Evolutionary conservation across 2,329 filamentous ascomycete species (phyloP).

Genomic region (Juglanconis oblonga): DNA sequence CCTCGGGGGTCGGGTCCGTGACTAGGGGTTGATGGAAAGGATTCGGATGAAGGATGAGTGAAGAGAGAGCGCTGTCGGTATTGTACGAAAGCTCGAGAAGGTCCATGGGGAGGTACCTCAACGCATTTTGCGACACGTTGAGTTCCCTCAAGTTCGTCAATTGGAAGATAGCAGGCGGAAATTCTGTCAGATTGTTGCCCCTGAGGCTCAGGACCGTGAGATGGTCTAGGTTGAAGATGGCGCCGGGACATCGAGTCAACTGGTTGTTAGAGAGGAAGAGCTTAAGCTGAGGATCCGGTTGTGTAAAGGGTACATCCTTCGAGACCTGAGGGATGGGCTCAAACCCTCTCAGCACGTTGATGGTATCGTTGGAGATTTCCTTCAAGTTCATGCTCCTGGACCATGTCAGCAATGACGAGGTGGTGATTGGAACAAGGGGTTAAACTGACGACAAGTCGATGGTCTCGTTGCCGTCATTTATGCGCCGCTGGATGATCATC

Average conservation of each 20-base stretch:
- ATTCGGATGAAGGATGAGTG: constrained; percentile 61
- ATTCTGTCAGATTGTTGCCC: constrained; percentile 57
- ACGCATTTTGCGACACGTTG: constrained; percentile 63
- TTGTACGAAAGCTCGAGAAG: constrained; percentile 53
- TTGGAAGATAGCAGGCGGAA: constrained; percentile 58
- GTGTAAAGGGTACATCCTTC: constrained; percentile 57
- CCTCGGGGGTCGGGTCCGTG: constrained; percentile 6
- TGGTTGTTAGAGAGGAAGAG: constrained; percentile 61
- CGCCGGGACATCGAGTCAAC: constrained; percentile 53
- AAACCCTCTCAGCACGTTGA: constrained; percentile 56
- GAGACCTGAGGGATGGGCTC: constrained; percentile 51
- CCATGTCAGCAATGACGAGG: neutral
- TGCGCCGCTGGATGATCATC: constrained; percentile 45
- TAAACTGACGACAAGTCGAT: constrained; percentile 59
- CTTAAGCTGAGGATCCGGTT: constrained; percentile 56
- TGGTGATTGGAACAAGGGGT: neutral
- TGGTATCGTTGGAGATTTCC: constrained; percentile 52
- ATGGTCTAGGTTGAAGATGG: constrained; percentile 59
- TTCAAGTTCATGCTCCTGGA: constrained; percentile 45
- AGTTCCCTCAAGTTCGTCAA: constrained; percentile 59
- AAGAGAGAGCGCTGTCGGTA: constrained; percentile 40
- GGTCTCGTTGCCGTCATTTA: constrained; percentile 57
- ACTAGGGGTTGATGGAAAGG: constrained; percentile 46
- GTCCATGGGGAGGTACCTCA: constrained; percentile 61
- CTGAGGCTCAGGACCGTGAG: constrained; percentile 66